A percentile compares a stretch with the other conserved stretches of the same genome.
Conservation (phyloP, 306 rosid genomes). For the Pyrus bretschneideri region DNA sequence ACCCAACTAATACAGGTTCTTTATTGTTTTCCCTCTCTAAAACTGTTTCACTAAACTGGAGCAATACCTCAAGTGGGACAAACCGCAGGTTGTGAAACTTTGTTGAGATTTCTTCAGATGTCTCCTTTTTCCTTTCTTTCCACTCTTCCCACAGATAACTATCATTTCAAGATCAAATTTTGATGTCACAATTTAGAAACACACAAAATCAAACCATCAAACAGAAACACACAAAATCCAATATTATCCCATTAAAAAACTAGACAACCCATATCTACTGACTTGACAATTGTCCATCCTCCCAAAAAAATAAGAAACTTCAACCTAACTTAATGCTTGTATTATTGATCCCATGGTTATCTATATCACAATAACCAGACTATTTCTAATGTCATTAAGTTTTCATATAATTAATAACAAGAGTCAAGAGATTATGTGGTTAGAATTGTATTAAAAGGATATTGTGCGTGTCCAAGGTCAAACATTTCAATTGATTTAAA, state of each 20-base stretch:
- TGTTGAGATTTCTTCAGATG: constrained; percentile 50
- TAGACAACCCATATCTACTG: background rate
- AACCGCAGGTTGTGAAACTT: constrained; percentile 69
- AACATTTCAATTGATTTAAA: background rate
- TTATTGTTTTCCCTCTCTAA: background rate
- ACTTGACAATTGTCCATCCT: background rate
- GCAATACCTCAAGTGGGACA: constrained; percentile 72
- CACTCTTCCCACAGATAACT: constrained; percentile 95
- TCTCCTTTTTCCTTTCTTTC: constrained; percentile 75
- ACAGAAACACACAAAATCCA: background rate
- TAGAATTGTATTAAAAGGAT: background rate
- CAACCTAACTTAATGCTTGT: background rate
- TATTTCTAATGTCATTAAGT: background rate
- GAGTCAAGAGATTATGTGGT: background rate
- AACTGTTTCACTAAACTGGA: background rate
- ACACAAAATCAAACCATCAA: background rate
- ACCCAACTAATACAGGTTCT: background rate
- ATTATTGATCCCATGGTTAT: background rate
- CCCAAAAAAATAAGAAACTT: background rate
- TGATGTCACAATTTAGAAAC: background rate
- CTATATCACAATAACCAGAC: background rate
- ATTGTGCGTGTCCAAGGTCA: background rate
- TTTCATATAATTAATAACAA: background rate
- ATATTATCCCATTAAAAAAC: background rate
- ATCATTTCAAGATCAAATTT: constrained; percentile 22